Base-by-base conservation (phyloP, 23 red algal genomes). In the Gracilaria vermiculophylla region DNA sequence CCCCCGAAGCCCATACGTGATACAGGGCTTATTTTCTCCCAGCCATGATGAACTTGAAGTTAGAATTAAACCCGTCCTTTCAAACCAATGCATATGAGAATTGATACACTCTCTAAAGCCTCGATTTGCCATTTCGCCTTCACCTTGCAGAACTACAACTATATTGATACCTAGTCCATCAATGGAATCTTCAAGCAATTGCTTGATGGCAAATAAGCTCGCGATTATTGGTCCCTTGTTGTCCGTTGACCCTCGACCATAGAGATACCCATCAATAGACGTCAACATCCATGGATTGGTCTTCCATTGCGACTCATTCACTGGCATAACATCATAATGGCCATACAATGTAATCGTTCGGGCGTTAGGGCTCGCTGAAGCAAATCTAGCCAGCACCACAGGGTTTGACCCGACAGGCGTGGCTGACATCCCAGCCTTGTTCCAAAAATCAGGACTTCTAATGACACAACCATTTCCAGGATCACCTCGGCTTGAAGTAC, bases 151-250 rank as follows among this genome's bases (percentile, higher is more conserved):
- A 58, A 89, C 70, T n/a, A 96, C 64, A n/a, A 92, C 88, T 15
- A 96, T 79, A 44, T 96, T 92, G 35, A 72, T 67, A 5, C 70
- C 64, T 25, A 91, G 71, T 37, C 92, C 92, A 23, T 86, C 76
- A 5, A 57, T 20, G 6, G 44, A 74, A 37, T 92, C 65, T 35
- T 82, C 77, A 1, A 96, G 70, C 27, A 95, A 45, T 19, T 89
- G 81, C 29, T 81, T 91, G 43, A 96, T 76, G 24, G 94, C 94
- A 61, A 96, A 92, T 17, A 89, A 53, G 50, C 91, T 92, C 16
- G 94, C 87, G 41, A 96, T 82, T 37, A 96, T 94, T n/a, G 91
- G 91, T 42, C 95, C 95, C 64, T 98, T 98, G 90, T 98, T 92
- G 89, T 98, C 96, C 0, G 96, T 98, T 19, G 87, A 21, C 5